Conservation (phyloP, 225 moss, liverwort and hornwort species). For the Marchantia paleacea region DNA sequence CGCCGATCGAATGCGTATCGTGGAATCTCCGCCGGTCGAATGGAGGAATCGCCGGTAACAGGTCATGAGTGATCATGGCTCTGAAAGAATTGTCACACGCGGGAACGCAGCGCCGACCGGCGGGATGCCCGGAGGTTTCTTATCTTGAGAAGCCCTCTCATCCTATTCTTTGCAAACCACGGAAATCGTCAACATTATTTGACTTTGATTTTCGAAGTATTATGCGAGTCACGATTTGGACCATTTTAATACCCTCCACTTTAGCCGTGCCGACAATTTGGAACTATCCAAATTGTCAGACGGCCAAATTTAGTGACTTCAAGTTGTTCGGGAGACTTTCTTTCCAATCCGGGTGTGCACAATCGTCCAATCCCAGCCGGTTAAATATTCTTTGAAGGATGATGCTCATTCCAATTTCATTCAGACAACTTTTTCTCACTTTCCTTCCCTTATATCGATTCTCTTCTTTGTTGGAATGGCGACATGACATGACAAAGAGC, state of each 20-base stretch:
- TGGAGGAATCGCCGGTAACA: conserved; percentile 2
- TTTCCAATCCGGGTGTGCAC: neutral
- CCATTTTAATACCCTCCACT: neutral
- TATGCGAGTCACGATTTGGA: neutral
- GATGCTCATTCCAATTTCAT: too few relatives aligned
- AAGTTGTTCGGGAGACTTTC: neutral
- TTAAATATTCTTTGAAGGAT: too few relatives aligned
- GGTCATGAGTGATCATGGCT: conserved; percentile 27
- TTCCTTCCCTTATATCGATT: too few relatives aligned
- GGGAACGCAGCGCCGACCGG: conserved; percentile 14
- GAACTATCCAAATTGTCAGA: neutral
- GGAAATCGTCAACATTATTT: neutral
- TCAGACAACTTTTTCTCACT: too few relatives aligned
- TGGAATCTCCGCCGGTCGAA: neutral
- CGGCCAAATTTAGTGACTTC: neutral
- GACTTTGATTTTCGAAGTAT: neutral
- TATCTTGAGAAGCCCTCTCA: neutral
- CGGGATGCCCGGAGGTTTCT: conserved; percentile 11
- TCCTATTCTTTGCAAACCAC: neutral
- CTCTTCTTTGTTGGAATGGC: too few relatives aligned
- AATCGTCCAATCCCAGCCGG: neutral
- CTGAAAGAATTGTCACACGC: neutral
- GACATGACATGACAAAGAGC: too few relatives aligned
- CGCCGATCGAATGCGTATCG: neutral
- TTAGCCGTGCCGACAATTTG: neutral